Percentiles rank a stretch among this genome's conserved stretches.
phyloP scores from a whole-genome alignment of 257 asterid species.

The Solanum lycopersicoides region DNA sequence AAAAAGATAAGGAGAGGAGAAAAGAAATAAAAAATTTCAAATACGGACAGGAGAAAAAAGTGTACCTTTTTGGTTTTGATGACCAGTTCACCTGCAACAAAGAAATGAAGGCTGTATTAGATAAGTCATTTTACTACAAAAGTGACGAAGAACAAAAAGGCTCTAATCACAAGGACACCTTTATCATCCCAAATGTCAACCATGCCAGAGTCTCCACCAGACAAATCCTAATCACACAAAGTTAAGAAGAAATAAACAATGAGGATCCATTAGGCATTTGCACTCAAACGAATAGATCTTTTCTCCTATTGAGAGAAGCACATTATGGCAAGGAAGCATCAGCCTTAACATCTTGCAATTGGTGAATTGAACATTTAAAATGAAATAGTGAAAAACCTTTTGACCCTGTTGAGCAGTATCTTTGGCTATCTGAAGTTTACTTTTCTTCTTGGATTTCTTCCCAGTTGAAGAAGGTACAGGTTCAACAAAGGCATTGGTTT shows the following conservation, averaged over 20 bases:
- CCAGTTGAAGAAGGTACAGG: constrained; percentile 65
- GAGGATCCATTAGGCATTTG: neutral
- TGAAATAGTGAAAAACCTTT: constrained; percentile 28
- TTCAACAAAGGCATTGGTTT: constrained; percentile 65
- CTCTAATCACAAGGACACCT: constrained; percentile 17
- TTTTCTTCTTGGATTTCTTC: constrained; percentile 43
- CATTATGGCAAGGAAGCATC: neutral
- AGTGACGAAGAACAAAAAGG: neutral
- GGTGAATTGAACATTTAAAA: neutral
- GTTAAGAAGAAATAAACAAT: neutral
- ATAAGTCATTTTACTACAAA: constrained; percentile 2
- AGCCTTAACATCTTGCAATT: neutral
- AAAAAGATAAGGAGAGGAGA: neutral
- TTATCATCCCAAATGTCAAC: constrained; percentile 61
- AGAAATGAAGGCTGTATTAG: constrained; percentile 2
- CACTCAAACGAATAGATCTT: neutral
- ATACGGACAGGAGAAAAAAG: neutral
- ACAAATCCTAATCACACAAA: constrained; percentile 30
- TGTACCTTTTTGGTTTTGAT: constrained; percentile 48
- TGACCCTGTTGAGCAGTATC: constrained; percentile 13
- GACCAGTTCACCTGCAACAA: constrained; percentile 39
- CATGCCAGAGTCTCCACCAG: constrained; percentile 27
- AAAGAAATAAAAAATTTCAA: neutral
- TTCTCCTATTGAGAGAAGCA: neutral
- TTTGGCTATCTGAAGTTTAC: constrained; percentile 19